These are phyloP conservation scores for Solanum pennellii DNA, from an alignment of 257 asterid species.

Conservation along the genomic window DNA sequence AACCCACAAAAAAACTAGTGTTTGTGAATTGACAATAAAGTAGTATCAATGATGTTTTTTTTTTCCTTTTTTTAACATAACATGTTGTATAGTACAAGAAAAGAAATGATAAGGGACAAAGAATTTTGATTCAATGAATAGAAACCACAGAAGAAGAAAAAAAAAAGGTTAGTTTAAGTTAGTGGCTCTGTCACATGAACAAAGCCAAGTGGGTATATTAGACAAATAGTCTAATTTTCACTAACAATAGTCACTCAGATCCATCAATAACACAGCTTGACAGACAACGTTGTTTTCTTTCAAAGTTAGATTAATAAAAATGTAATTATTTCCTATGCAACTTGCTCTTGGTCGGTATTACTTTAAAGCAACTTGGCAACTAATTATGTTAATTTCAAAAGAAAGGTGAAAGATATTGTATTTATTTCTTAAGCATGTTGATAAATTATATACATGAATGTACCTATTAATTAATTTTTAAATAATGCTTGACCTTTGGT, in stretches of 20 bases:
- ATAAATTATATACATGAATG: not conserved
- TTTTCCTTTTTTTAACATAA: not conserved
- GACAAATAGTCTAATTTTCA: not conserved
- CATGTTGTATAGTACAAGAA: not conserved
- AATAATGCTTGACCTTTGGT: not conserved
- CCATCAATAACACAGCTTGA: not conserved
- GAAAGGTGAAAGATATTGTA: not conserved
- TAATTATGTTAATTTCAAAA: not conserved
- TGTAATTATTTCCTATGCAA: not conserved
- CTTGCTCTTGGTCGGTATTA: not conserved
- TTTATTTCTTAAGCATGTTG: not conserved
- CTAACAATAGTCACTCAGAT: not conserved
- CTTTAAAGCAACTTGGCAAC: slow-evolving; percentile 2
- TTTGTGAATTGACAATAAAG: not conserved
- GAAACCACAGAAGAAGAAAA: not conserved
- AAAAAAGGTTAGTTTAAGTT: not conserved
- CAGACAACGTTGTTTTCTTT: not conserved
- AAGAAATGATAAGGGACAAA: not conserved
- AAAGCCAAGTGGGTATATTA: not conserved
- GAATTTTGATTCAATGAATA: not conserved
- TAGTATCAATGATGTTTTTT: not conserved
- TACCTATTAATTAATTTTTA: not conserved
- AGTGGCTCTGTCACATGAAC: not conserved
- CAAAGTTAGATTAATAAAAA: not conserved
- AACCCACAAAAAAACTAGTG: not conserved